Evolutionary conservation across 1,139 yeast species (phyloP), one percentile per base, ranked within the genome.

Genomic region (Candida neerlandica): DNA sequence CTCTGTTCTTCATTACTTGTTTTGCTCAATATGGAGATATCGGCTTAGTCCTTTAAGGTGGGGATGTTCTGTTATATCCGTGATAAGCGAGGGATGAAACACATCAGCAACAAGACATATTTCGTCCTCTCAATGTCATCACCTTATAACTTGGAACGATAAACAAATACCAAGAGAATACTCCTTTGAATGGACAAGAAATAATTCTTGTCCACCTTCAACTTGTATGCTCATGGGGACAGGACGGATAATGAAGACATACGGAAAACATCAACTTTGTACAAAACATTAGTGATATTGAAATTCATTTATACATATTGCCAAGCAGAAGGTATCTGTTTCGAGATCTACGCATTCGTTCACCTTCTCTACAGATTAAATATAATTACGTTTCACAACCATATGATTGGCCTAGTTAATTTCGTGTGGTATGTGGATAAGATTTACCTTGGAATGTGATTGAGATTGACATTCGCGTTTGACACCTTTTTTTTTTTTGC

Each of bases 21-120:
- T 2, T 23, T 3, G 27, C 9, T 23, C 27, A 30, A 5, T n/a
- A n/a, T 11, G 33, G 33, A 30, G 11, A 7, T 30, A 30, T 30
- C 33, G 33, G 33, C 6, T 30, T 4, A 30, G 11, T 2, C 33
- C 33, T 7, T 10, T 10, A 23, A 23, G 27, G 27, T 3, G 27
- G 9, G 27, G 27, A n/a, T n/a, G n/a, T n/a, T n/a, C n/a, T 5
- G 27, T 23, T 23, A 2, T 23, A 23, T 6, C 9, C 27, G 9
- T 30, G 11, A 30, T 30, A 5, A 30, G 14, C 27, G 15, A 48
- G 29, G 30, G 56, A n/a, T 47, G 55, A 15, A 51, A 54, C 47
- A 15, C 57, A 3, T 23, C 27, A 6, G 9, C 27, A 23, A 23
- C 27, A 23, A 23, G 27, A 23, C 5, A 23, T 23, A 23, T 23